A percentile compares a stretch with the other conserved stretches of the same genome.
Conservation (phyloP, 2,329 filamentous ascomycete species). For the Apiospora saccharicola region DNA sequence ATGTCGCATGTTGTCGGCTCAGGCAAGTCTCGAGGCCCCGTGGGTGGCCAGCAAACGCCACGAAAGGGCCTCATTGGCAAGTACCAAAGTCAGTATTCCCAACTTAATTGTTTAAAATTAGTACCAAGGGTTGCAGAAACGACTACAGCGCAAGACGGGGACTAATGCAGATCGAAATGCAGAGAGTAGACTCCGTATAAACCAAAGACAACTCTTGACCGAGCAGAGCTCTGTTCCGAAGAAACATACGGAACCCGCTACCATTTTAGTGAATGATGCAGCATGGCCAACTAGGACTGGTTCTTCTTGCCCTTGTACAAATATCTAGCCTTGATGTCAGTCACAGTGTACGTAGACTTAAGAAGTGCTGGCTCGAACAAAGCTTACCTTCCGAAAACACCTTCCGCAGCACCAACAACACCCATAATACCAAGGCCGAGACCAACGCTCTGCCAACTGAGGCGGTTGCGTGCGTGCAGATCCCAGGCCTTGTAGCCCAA, state of each 20-base stretch:
- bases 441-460: constrained; percentile 59
- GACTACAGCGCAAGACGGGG: constrained; percentile 16
- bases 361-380: no score
- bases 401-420: constrained; percentile 57
- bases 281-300: constrained; percentile 32
- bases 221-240: not conserved
- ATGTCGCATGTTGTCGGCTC: not conserved
- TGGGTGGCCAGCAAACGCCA: not conserved
- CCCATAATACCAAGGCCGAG: constrained; percentile 60
- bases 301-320: constrained; percentile 44
- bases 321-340: constrained; percentile 37
- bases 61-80: not conserved
- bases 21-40: not conserved
- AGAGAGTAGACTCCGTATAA: constrained; percentile 21
- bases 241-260: not conserved
- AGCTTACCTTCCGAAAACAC: constrained; percentile 56
- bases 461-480: constrained; percentile 59
- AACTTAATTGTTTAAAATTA: not conserved
- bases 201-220: not conserved
- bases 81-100: not conserved
- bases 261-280: not conserved
- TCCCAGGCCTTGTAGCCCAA: constrained; percentile 64
- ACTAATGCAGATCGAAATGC: constrained; percentile 18
- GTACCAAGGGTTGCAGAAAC: constrained; percentile 12
- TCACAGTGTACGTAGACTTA: not conserved